Percentiles rank a stretch among this genome's conserved stretches.
phyloP scores from a whole-genome alignment of 331 rosid species.

The Pyrus hybrid region DNA sequence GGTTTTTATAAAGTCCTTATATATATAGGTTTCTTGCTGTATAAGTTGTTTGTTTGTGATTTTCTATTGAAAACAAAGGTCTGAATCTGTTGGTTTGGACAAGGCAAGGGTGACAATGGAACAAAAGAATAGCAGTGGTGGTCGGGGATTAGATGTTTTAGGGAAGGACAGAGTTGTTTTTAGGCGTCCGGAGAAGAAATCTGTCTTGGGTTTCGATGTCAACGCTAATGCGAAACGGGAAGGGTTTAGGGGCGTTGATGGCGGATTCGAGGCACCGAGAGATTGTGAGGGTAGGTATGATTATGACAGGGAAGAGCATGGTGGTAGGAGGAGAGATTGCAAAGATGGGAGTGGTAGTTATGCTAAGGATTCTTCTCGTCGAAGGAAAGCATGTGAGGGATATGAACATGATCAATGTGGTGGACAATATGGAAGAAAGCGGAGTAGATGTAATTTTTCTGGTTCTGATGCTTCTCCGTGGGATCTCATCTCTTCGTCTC shows the following conservation, averaged over 20 bases:
- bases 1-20: neutral
- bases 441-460: constrained; percentile 61
- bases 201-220: constrained; percentile 69
- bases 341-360: constrained; percentile 36
- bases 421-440: constrained; percentile 41
- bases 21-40: neutral
- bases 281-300: constrained; percentile 22
- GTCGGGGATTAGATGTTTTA: constrained; percentile 51
- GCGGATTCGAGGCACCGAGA: constrained; percentile 60
- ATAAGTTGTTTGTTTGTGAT: neutral
- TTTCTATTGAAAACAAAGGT: neutral
- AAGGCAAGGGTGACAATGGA: constrained; percentile 42
- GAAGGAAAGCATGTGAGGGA: constrained; percentile 33
- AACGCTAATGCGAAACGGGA: constrained; percentile 50
- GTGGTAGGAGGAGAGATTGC: constrained; percentile 41
- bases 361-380: constrained; percentile 35
- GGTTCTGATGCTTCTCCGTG: constrained; percentile 48
- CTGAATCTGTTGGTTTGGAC: constrained; percentile 33
- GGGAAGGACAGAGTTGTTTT: constrained; percentile 64
- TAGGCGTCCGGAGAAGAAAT: constrained; percentile 54
- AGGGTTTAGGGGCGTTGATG: constrained; percentile 2
- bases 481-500: constrained; percentile 89
- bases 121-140: constrained; percentile 41
- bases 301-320: constrained; percentile 19
- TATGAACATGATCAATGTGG: constrained; percentile 37